phyloP scores from a whole-genome alignment of 2,329 filamentous ascomycete genomes.

The Nothomitra cinnamomea region DNA sequence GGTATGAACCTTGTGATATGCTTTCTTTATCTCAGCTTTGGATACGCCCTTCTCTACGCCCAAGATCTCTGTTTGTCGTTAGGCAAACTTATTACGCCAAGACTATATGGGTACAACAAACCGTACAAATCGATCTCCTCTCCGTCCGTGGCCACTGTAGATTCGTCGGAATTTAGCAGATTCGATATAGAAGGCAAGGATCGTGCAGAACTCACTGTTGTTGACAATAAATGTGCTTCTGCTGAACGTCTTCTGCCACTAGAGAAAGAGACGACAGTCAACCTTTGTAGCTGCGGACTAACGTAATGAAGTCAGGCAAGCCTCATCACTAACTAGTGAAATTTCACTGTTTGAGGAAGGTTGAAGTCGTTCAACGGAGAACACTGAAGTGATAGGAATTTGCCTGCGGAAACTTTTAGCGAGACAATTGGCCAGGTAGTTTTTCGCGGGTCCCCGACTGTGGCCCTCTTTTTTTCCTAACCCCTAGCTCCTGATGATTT shows the following conservation, averaged over 20 bases:
- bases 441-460: background rate
- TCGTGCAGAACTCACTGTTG: background rate
- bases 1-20: slow-evolving; percentile 68
- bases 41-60: slow-evolving; percentile 54
- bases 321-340: too few species aligned
- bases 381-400: background rate
- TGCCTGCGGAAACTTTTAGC: background rate
- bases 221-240: background rate
- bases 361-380: too few species aligned
- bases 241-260: background rate
- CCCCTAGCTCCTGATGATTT: background rate
- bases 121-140: slow-evolving; percentile 45
- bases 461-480: background rate
- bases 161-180: background rate
- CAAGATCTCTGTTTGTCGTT: slow-evolving; percentile 50
- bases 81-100: background rate
- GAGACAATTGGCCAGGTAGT: background rate
- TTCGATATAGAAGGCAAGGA: background rate
- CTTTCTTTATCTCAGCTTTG: slow-evolving; percentile 79
- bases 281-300: background rate
- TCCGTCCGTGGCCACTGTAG: slow-evolving; percentile 18
- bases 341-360: background rate
- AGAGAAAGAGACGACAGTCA: background rate
- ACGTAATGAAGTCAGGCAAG: too few species aligned
- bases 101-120: slow-evolving; percentile 19